Base-by-base conservation (phyloP, 805 yeast species). In the Candida boleticola region DNA sequence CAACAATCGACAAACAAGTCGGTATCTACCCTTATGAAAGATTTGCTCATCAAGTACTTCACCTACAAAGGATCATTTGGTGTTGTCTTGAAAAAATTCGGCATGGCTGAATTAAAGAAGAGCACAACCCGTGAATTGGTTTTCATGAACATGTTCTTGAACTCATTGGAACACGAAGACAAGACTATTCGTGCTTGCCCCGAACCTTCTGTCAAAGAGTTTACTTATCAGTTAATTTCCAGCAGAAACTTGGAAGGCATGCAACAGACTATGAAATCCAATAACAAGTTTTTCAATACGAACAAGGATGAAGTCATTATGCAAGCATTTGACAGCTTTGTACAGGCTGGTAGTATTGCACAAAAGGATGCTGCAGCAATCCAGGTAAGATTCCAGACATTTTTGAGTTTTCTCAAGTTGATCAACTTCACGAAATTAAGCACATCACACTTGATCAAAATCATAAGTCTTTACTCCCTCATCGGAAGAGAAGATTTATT, bases 401-500 rank as follows among this genome's bases (percentile, higher is more conserved):
- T 55, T 11, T 33, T 62, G 37, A 60, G 52, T 37, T 52, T 63
- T 22, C 57, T 64, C 43, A 54, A 57, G 31, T 34, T 52, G 10
- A 40, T 55, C 3, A 41, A 47, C 3, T 39, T 58, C 35, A 50
- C 42, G 11, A 37, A 42, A 13, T 40, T 68, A 17, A 49, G 60
- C 1, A 47, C 53, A 3, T 47, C 45, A 6, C 60, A 61, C 21
- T 55, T 69, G 30, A 27, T 39, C 5, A 45, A 44, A 9, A 37
- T 67, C 2, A 53, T 68, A 25, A 43, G 53, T 21, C 51, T 66
- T 13, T 54, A 68, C 40, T 48, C 67, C 0, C 31, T 43, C 1
- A 47, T 46, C 13, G 48, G 56, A 17, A 55, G 63, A 6, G 49
- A 39, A 7, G 57, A 54, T 4, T 35, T 52, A 4, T 52, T 67